Conservation (phyloP, 345 rosid species). For the Garcia nutans region DNA sequence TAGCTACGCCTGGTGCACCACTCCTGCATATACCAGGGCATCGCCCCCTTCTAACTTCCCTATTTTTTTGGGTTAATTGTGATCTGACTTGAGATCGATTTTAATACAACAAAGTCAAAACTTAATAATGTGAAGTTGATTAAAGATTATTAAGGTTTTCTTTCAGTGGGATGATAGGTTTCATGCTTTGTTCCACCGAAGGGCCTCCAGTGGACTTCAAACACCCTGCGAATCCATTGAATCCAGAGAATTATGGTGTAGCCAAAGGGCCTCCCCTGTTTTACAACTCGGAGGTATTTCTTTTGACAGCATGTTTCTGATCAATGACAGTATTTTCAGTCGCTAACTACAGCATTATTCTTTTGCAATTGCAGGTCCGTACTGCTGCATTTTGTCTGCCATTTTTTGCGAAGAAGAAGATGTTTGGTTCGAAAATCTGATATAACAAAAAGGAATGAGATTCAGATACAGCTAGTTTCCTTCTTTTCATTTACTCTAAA, state of each 20-base stretch:
- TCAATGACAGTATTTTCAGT: background rate
- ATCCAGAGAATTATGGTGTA: slow-evolving; percentile 23
- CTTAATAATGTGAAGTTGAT: background rate
- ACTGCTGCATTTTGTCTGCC: slow-evolving; percentile 24
- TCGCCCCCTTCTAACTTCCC: too few species aligned
- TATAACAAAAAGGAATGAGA: background rate
- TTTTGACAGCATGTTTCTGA: background rate
- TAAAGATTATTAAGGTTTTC: background rate
- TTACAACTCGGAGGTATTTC: slow-evolving; percentile 22
- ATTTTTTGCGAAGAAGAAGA: slow-evolving; percentile 13
- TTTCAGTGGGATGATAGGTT: slow-evolving; percentile 29
- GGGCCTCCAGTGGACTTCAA: slow-evolving; percentile 31
- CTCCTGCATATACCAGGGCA: slow-evolving; percentile 19
- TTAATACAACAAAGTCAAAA: too few species aligned
- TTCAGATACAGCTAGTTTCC: background rate
- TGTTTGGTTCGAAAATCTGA: slow-evolving; percentile 10
- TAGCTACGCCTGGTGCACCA: slow-evolving; percentile 27
- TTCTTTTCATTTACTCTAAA: background rate
- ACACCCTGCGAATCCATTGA: slow-evolving; percentile 24
- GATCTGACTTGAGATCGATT: too few species aligned
- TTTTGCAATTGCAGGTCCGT: slow-evolving; percentile 11
- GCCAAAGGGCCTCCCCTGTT: slow-evolving; percentile 24
- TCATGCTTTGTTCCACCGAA: slow-evolving; percentile 30
- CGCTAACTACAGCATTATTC: too few species aligned
- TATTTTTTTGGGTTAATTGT: too few species aligned